Evolutionary conservation across 2,329 filamentous ascomycete species (phyloP), one percentile per base, ranked within the genome.

Genomic region (Magnaporthiopsis poae): DNA sequence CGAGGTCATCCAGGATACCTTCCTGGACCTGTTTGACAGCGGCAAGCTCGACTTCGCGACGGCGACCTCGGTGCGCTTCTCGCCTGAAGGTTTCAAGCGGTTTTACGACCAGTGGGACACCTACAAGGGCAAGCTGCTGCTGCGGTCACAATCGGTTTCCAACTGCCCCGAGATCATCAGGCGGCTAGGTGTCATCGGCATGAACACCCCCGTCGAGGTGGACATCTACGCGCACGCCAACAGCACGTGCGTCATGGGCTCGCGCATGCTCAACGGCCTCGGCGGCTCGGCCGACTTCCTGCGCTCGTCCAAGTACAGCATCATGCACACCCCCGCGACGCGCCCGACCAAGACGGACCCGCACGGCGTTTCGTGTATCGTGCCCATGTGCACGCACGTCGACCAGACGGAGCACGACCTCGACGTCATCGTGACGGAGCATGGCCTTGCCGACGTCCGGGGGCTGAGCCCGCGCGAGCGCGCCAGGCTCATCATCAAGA

Each of bases 221-320:
- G 92, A 96, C 79, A 96, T 96, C 73, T 96, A 96, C 79, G 92
- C 92, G 2, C 92, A 96, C 79, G 92, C 92, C 72, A 96, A 96
- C 85, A 89, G 85, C 69, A 96, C 92, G 66, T 93, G 90, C 74
- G 92, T 96, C 29, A 92, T 95, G 87, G 92, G 92, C 70, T 89
- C 85, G 69, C 88, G 92, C 67, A 95, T 94, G 90, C 84, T 95
- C 68, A 94, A 94, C 80, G 91, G 91, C 13, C 86, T 95, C 8
- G 91, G 91, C 64, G 91, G 91, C 4, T 90, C 87, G 1, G 90
- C 90, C 65, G 91, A 95, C 75, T 95, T 95, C 84, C 81, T 95
- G 67, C 86, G 91, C 67, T 87, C 80, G 72, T 79, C 89, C 68
- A 94, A 94, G 78, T 92, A 96, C 83, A 89, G 85, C 73, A 96